Evolutionary conservation across 352 stramenopile species (phyloP), one percentile per base, ranked within the genome.

Genomic region (Phytophthora multivora): DNA sequence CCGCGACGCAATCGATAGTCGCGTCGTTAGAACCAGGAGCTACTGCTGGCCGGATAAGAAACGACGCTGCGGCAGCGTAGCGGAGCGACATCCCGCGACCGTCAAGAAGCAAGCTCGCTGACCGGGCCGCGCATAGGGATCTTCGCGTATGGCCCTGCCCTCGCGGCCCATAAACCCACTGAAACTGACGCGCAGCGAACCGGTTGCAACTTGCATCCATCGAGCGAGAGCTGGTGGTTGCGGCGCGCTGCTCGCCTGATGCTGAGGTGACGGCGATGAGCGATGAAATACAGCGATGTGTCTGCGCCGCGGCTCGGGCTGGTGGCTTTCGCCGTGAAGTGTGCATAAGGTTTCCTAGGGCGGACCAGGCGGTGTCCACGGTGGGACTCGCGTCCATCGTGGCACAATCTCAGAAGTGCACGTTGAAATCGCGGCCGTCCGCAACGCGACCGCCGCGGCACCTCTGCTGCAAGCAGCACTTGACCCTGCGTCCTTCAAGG

Each of bases 221-320:
- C 13, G 4, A 3, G 8, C 13, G 2, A 16, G 10, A 3, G 11
- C 19, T 23, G 15, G 30, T 49, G 48, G 47, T 69, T 60, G 48
- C 54, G 53, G 46, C 59, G 51, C 50, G 43, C 36, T 15, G 23
- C 50, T 15, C 7, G 33, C 45, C 35, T 60, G 49, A 60, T 53
- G 46, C 51, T 62, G 45, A 68, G 38, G 30, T 59, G 55, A 61
- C 48, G 56, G 43, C 51, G 38, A 56, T 49, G 30, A 26, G 49
- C 42, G 51, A 59, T 61, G 41, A 25, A 58, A 62, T 57, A 61
- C 31, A 41, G 21, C 56, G 28, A 70, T 57, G 50, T 54, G 57
- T 59, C 43, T 61, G 41, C 41, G 23, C 11, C 13, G 19, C 28
- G 2, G 28, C 28, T n/a, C n/a, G n/a, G n/a, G 28, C 28, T 31